A percentile compares a stretch with the other conserved stretches of the same genome.
Conservation (phyloP, 75 land plant genomes). For the Sequoiadendron giganteum region DNA sequence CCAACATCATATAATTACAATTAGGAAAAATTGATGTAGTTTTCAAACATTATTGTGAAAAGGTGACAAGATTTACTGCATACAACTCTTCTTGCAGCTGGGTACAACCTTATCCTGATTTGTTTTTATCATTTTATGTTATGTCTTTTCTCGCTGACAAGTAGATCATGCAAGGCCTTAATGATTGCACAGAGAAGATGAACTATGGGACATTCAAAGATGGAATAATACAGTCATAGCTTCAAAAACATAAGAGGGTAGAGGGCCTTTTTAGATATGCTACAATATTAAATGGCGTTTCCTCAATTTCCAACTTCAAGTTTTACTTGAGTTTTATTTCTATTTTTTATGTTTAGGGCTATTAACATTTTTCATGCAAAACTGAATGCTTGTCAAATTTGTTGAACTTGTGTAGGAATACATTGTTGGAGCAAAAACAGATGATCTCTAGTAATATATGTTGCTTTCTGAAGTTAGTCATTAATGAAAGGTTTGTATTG, state of each 20-base stretch:
- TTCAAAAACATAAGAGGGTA: not conserved
- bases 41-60: too few relatives aligned
- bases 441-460: not conserved
- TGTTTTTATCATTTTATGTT: not conserved
- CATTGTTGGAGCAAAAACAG: not conserved
- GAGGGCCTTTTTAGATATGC: not conserved
- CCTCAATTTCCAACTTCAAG: not conserved
- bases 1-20: too few relatives aligned
- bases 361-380: not conserved
- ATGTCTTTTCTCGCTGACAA: not conserved
- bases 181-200: not conserved
- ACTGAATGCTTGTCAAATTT: not conserved
- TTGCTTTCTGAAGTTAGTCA: constrained; percentile 1
- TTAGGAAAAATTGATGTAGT: too few relatives aligned
- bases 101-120: not conserved
- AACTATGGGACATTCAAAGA: not conserved
- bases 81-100: not conserved
- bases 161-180: not conserved
- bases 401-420: constrained; percentile 2
- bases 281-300: too few relatives aligned
- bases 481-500: not conserved
- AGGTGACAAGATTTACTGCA: too few relatives aligned
- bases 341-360: not conserved
- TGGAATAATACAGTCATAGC: not conserved
- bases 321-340: too few relatives aligned